Evolutionary conservation across 495 filamentous ascomycete genomes (phyloP).

Genomic region (Xylaria curta): DNA sequence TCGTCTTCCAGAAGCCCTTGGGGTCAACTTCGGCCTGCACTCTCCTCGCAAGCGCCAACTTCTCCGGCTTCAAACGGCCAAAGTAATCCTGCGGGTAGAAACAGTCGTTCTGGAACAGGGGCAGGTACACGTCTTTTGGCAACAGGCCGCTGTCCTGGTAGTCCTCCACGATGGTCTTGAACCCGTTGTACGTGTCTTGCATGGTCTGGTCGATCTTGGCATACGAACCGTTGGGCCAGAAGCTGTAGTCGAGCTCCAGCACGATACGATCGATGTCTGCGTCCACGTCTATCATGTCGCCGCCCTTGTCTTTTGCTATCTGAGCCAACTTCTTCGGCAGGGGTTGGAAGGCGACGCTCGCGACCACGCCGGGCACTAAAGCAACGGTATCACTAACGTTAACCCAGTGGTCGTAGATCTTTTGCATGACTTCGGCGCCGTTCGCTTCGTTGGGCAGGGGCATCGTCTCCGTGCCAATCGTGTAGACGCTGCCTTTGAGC

Average conservation of each 20-base stretch:
- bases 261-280: constrained; percentile 60
- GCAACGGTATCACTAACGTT: constrained; percentile 49
- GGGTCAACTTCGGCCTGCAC: constrained; percentile 62
- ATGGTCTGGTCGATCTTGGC: constrained; percentile 57
- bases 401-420: constrained; percentile 60
- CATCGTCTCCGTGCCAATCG: constrained; percentile 63
- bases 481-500: constrained; percentile 49
- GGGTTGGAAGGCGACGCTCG: constrained; percentile 63
- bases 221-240: constrained; percentile 51
- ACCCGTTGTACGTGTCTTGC: constrained; percentile 48
- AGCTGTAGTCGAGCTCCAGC: constrained; percentile 64
- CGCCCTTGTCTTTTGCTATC: constrained; percentile 55
- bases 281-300: constrained; percentile 61
- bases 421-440: constrained; percentile 50
- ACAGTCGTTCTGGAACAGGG: constrained; percentile 67
- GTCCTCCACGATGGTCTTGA: constrained; percentile 48
- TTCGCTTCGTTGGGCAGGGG: constrained; percentile 51
- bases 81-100: constrained; percentile 66
- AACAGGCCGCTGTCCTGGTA: constrained; percentile 41
- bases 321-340: constrained; percentile 57
- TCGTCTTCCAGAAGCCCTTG: constrained; percentile 60
- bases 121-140: constrained; percentile 59
- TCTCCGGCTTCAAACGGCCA: constrained; percentile 56
- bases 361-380: constrained; percentile 55
- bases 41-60: constrained; percentile 46